Conservation (phyloP, 2,329 filamentous ascomycete species). For the Aspergillus sp. region DNA sequence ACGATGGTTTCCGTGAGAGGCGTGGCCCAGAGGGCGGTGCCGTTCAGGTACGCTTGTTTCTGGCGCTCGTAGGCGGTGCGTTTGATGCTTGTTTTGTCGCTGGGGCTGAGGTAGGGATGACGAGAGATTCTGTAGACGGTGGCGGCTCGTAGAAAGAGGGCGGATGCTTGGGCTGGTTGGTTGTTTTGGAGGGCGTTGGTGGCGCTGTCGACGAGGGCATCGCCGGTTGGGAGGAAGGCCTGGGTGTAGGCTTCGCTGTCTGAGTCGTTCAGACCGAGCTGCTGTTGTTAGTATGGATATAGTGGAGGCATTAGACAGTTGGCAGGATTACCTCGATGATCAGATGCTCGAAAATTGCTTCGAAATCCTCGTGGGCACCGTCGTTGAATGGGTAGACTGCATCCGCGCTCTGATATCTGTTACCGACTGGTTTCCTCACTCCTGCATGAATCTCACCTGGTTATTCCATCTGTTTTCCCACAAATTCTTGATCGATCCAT, state of each 20-base stretch:
- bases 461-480: constrained; percentile 74
- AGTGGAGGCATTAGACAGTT: constrained; percentile 1
- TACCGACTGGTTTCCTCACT: background rate
- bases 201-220: constrained; percentile 51
- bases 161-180: constrained; percentile 51
- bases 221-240: constrained; percentile 57
- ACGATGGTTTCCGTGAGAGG: constrained; percentile 60
- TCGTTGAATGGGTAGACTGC: constrained; percentile 73
- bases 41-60: constrained; percentile 60
- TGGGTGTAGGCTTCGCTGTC: constrained; percentile 62
- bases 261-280: constrained; percentile 60
- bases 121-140: constrained; percentile 69
- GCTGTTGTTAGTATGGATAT: constrained; percentile 1
- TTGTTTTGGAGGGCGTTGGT: constrained; percentile 46
- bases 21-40: constrained; percentile 48
- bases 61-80: constrained; percentile 61
- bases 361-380: constrained; percentile 62
- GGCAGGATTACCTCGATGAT: constrained; percentile 48
- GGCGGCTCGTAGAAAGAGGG: constrained; percentile 65
- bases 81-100: constrained; percentile 40
- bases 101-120: constrained; percentile 50
- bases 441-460: constrained; percentile 48
- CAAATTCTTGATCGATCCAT: constrained; percentile 55
- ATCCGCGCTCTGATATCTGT: constrained; percentile 46
- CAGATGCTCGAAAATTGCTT: constrained; percentile 62